Conservation (phyloP, 2,329 filamentous ascomycete species). For the Apiospora phragmitis region DNA sequence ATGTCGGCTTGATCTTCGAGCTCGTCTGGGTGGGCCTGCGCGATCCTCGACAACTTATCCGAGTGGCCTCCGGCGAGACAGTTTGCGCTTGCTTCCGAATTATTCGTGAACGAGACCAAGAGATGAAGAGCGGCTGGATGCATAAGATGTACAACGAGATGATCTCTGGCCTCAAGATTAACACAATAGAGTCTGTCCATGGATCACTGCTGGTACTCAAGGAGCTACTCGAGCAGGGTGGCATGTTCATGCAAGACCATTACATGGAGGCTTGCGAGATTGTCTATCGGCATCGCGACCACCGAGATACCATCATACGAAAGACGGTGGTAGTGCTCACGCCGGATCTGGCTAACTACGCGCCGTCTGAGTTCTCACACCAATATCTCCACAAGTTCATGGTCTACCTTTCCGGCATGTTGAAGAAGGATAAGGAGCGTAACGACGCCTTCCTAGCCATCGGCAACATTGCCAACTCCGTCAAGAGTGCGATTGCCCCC, state of each 20-base stretch:
- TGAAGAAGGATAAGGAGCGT: constrained; percentile 92
- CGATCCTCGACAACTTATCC: constrained; percentile 86
- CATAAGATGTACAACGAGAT: constrained; percentile 87
- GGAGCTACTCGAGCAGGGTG: constrained; percentile 89
- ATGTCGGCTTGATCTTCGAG: constrained; percentile 92
- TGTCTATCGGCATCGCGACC: constrained; percentile 88
- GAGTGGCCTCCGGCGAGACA: constrained; percentile 87
- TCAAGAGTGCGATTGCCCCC: constrained; percentile 90
- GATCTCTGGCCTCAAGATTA: constrained; percentile 73
- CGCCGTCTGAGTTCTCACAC: constrained; percentile 84
- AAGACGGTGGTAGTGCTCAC: constrained; percentile 90
- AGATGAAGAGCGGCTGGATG: constrained; percentile 86
- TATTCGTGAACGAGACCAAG: constrained; percentile 86
- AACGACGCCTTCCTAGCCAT: constrained; percentile 96
- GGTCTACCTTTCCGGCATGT: constrained; percentile 89
- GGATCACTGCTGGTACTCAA: constrained; percentile 92
- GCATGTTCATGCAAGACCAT: constrained; percentile 98
- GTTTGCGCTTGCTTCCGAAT: constrained; percentile 96
- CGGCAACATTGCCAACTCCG: constrained; percentile 92
- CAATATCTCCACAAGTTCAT: constrained; percentile 94
- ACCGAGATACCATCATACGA: constrained; percentile 83
- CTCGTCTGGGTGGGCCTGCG: constrained; percentile 94
- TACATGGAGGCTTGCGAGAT: constrained; percentile 93
- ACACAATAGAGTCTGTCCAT: constrained; percentile 85
- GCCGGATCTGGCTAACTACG: constrained; percentile 88